Evolutionary conservation across 108 stramenopile genomes (phyloP).

Genomic region (Cyclotella baltica): DNA sequence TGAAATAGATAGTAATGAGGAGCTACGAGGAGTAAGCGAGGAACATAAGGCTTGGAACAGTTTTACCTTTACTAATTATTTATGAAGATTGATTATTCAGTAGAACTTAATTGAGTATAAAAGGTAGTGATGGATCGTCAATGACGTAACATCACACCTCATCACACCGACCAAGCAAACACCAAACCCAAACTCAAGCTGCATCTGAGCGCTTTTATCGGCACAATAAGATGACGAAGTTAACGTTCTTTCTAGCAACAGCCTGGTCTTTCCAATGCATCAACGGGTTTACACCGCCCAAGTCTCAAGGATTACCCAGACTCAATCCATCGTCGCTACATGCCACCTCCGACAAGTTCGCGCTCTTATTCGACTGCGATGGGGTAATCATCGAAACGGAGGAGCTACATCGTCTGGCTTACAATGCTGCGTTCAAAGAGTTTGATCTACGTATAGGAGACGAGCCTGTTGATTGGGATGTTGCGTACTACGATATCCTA

Average conservation of each 20-base stretch:
- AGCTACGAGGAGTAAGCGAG: too few species aligned
- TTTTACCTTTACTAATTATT: too few species aligned
- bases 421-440: constrained; percentile 86
- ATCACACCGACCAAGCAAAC: too few species aligned
- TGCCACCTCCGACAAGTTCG: constrained; percentile 38
- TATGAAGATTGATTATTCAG: too few species aligned
- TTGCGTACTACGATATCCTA: constrained; percentile 81
- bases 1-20: too few species aligned
- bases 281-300: background rate
- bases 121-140: too few species aligned
- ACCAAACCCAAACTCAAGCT: too few species aligned
- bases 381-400: constrained; percentile 95
- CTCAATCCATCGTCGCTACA: constrained; percentile 12
- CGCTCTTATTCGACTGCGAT: constrained; percentile 92
- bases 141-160: too few species aligned
- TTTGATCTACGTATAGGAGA: constrained; percentile 66
- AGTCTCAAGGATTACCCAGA: background rate
- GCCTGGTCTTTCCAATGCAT: background rate
- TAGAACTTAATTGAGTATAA: too few species aligned
- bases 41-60: too few species aligned
- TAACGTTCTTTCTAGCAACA: background rate
- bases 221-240: background rate
- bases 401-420: constrained; percentile 90
- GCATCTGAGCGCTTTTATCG: too few species aligned
- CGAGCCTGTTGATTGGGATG: constrained; percentile 86